These are phyloP conservation scores for Fraxinus paxiana DNA, from an alignment of 305 asterid species.

Conservation along the genomic window DNA sequence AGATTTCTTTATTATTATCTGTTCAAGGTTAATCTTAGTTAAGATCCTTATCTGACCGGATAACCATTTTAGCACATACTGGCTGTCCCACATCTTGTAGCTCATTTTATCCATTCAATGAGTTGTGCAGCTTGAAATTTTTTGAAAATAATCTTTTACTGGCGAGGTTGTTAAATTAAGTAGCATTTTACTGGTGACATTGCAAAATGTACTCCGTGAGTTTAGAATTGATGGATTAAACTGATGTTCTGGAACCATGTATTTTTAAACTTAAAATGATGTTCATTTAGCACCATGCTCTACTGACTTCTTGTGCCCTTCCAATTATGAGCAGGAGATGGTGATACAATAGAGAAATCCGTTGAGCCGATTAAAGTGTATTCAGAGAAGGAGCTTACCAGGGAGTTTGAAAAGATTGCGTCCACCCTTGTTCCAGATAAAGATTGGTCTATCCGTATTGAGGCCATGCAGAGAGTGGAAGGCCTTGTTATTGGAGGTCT, in stretches of 20 bases:
- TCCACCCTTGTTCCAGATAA: conserved; percentile 92
- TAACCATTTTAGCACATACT: not conserved
- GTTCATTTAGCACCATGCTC: conserved; percentile 12
- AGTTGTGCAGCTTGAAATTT: not conserved
- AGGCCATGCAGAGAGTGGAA: conserved; percentile 96
- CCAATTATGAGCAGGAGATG: conserved; percentile 66
- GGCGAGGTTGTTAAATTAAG: not conserved
- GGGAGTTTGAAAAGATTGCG: conserved; percentile 94
- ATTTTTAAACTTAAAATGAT: not conserved
- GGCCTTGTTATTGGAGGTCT: conserved; percentile 93
- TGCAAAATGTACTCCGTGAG: not conserved
- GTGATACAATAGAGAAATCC: conserved; percentile 82
- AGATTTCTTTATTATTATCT: conserved; percentile 5
- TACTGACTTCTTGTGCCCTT: conserved; percentile 21
- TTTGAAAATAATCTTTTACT: conserved; percentile 11
- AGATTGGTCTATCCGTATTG: conserved; percentile 94
- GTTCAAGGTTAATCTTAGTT: not conserved
- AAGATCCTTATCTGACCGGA: conserved; percentile 11
- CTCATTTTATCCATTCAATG: conserved; percentile 6
- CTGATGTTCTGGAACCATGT: not conserved
- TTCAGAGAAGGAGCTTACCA: conserved; percentile 86
- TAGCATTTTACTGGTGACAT: not conserved
- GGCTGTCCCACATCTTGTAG: not conserved
- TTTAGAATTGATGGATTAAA: not conserved
- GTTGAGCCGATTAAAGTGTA: conserved; percentile 89